These are phyloP conservation scores for Hordeum pubiflorum DNA, from an alignment of 202 grass and related monocot genomes.

Conservation along the genomic window DNA sequence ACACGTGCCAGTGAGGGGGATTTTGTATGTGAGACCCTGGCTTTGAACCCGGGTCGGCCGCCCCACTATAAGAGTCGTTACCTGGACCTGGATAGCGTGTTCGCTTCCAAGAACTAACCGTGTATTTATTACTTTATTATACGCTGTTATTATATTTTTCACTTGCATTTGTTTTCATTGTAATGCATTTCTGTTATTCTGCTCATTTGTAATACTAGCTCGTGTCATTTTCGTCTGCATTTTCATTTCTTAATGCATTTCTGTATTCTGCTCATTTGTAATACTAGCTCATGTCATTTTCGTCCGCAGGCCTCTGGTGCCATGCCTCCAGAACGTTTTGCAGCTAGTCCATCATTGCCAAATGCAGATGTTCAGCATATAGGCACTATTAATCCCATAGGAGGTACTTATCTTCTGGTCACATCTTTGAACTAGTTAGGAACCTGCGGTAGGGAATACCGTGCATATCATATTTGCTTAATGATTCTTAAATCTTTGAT, in stretches of 20 bases:
- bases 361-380: constrained; percentile 43
- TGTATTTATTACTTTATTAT: neutral
- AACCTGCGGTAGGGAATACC: neutral
- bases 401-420: constrained; percentile 37
- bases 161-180: neutral
- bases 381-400: constrained; percentile 32
- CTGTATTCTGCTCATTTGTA: neutral
- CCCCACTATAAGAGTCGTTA: neutral
- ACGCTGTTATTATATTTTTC: neutral
- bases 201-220: neutral
- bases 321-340: constrained; percentile 41
- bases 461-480: neutral
- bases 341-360: constrained; percentile 31
- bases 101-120: neutral
- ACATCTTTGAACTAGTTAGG: neutral
- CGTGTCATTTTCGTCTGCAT: constrained; percentile 26
- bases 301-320: constrained; percentile 42
- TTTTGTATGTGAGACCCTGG: neutral
- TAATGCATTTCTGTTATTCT: neutral
- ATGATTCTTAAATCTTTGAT: neutral
- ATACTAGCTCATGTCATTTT: constrained; percentile 3
- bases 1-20: neutral
- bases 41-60: neutral
- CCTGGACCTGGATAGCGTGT: neutral
- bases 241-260: too few relatives aligned